Base-by-base conservation (phyloP, 805 yeast genomes). In the Zygosaccharomyces pseudorouxii region DNA sequence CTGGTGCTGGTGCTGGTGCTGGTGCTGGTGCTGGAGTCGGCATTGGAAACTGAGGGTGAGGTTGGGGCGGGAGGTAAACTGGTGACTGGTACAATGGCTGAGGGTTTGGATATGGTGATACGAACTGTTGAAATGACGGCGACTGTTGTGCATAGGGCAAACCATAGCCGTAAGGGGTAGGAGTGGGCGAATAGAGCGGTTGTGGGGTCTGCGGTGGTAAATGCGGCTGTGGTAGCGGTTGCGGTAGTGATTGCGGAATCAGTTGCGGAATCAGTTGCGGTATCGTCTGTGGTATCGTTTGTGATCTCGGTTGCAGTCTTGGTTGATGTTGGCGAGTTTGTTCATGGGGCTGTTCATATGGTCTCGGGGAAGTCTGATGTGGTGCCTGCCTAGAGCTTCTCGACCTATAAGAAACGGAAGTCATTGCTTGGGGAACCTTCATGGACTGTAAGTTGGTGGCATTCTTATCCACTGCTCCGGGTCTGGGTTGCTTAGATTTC, bases 371-470 rank as follows among this genome's bases (percentile, higher is more conserved):
- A 25, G 11, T 25, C 11, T 25, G 28, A 8, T 33, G 44, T 4
- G 25, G 27, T 29, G 41, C 45, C 20, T 42, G 55, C 14, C 58
- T 47, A 18, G 58, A 41, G 27, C 46, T 52, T 31, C 62, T 50
- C n/a, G 60, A 52, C 40, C 51, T 47, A 42, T 53, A 54, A 29
- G 57, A 50, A n/a, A 47, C 50, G 9, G 44, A 27, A 9, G 45
- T 33, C 55, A 55, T 53, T 11, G 52, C 52, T 9, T 35, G 29
- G 11, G 59, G 60, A 12, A 52, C 46, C 38, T 48, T 56, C 55
- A 55, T 49, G 11, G 55, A 36, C 18, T 54, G 50, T 27, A 35
- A n/a, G 12, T 40, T 42, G 28, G 47, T 51, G 33, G 37, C 5
- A 29, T 18, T 29, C n/a, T 33, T 33, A 16, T 33, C 37, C 19